These are phyloP conservation scores for Seminavis robusta DNA, from an alignment of 108 stramenopile species.

Conservation along the genomic window DNA sequence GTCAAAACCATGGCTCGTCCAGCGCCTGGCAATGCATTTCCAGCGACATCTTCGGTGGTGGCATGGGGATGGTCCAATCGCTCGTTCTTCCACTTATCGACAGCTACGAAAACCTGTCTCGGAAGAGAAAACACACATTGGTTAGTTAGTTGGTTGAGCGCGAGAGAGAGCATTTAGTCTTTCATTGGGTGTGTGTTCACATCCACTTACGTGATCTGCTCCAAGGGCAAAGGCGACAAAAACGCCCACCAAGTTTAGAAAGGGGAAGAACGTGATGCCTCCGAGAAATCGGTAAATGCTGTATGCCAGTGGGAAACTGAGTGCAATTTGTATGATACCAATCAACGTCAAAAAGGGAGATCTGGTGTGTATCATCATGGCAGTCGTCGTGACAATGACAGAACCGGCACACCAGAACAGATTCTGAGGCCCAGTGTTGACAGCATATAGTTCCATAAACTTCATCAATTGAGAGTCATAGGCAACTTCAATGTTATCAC, in stretches of 20 bases:
- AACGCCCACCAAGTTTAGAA: slow-evolving; percentile 58
- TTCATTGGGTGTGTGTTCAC: too few species aligned
- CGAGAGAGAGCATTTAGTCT: too few species aligned
- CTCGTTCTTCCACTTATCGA: slow-evolving; percentile 58
- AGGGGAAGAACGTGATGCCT: slow-evolving; percentile 50
- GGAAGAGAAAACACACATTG: too few species aligned
- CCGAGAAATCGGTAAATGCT: slow-evolving; percentile 50
- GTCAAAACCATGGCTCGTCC: slow-evolving; percentile 54
- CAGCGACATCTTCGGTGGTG: slow-evolving; percentile 38
- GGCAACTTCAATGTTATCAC: slow-evolving; percentile 22
- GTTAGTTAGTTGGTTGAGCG: too few species aligned
- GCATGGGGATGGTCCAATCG: slow-evolving; percentile 26
- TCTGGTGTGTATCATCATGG: slow-evolving; percentile 49
- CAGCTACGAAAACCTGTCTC: slow-evolving; percentile 42
- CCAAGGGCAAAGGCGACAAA: slow-evolving; percentile 63
- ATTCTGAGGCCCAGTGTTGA: too few species aligned
- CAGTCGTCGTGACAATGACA: slow-evolving; percentile 30
- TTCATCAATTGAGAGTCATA: slow-evolving; percentile 14
- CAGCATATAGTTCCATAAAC: slow-evolving; percentile 44
- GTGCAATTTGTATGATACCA: slow-evolving; percentile 44
- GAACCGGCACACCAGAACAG: too few species aligned
- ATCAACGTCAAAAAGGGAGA: slow-evolving; percentile 41
- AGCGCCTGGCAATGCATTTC: slow-evolving; percentile 47
- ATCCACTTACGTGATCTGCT: slow-evolving; percentile 58
- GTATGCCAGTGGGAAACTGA: slow-evolving; percentile 49